Evolutionary conservation across 495 filamentous ascomycete genomes (phyloP).

Genomic region (Pyrenula massariospora): DNA sequence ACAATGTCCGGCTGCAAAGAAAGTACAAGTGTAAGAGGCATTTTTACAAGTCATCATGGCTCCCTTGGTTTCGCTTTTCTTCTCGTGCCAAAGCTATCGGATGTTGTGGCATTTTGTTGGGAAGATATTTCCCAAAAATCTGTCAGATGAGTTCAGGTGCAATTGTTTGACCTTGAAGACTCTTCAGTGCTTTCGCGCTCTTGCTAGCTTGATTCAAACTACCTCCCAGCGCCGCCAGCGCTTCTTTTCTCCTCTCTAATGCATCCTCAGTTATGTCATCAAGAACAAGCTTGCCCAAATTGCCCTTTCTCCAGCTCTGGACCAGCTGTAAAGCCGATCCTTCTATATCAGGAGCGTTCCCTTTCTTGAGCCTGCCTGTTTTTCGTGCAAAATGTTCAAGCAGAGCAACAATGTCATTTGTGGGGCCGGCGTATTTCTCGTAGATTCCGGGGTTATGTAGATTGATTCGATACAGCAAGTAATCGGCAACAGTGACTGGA

Average conservation of each 20-base stretch:
- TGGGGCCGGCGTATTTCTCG: conserved; percentile 52
- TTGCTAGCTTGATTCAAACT: background rate
- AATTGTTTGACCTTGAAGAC: too few species aligned
- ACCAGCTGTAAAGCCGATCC: conserved; percentile 73
- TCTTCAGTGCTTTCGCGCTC: background rate
- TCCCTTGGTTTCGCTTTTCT: too few species aligned
- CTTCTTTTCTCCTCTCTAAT: background rate
- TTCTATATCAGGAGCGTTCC: conserved; percentile 59
- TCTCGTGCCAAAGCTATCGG: too few species aligned
- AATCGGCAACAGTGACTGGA: conserved; percentile 69
- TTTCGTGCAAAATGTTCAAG: conserved; percentile 55
- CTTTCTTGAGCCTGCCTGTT: conserved; percentile 66
- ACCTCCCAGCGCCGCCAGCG: background rate
- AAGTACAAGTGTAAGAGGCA: too few species aligned
- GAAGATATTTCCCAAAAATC: too few species aligned
- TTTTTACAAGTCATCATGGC: too few species aligned
- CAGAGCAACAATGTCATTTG: conserved; percentile 67
- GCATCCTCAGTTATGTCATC: conserved; percentile 60
- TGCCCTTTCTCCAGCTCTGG: conserved; percentile 69
- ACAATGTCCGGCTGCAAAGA: too few species aligned
- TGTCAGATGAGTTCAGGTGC: too few species aligned
- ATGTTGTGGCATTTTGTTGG: too few species aligned
- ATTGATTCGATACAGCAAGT: conserved; percentile 78
- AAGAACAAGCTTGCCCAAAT: conserved; percentile 64
- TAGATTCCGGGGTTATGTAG: conserved; percentile 45